Conservation (phyloP, 108 stramenopile genomes). For the Nannochloropsis oceanica region DNA sequence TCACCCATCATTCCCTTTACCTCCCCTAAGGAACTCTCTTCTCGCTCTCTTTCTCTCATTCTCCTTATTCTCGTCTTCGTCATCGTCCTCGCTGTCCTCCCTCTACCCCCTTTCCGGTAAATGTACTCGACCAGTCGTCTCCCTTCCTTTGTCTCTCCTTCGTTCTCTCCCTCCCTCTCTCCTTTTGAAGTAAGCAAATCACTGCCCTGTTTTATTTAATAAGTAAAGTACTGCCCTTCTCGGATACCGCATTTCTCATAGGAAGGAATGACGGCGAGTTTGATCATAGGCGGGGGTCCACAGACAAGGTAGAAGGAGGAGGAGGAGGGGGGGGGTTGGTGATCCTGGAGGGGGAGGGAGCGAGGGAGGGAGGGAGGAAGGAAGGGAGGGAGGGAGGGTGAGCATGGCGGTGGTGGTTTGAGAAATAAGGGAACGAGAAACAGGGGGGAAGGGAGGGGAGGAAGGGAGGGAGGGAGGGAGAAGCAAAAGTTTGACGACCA, state of each 20-base stretch:
- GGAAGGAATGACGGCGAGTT: constrained; percentile 81
- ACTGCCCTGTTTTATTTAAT: too few relatives aligned
- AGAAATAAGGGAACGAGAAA: background rate
- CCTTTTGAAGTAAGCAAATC: too few relatives aligned
- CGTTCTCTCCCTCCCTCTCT: too few relatives aligned
- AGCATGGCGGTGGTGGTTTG: background rate
- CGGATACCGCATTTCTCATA: constrained; percentile 69
- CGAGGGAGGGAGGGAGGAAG: background rate
- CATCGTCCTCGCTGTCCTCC: too few relatives aligned
- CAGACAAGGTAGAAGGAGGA: constrained; percentile 91
- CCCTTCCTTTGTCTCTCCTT: too few relatives aligned
- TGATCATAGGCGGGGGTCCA: constrained; percentile 97
- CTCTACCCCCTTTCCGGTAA: too few relatives aligned
- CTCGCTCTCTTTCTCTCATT: too few relatives aligned
- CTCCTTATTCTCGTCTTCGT: too few relatives aligned
- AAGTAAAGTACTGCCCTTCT: constrained; percentile 37
- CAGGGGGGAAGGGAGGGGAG: background rate
- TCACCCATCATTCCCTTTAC: too few relatives aligned
- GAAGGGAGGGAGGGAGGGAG: background rate
- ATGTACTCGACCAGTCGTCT: too few relatives aligned
- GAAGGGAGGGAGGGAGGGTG: background rate
- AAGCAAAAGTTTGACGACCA: background rate
- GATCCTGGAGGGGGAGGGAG: background rate
- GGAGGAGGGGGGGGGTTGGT: constrained; percentile 65
- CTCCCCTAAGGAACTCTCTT: too few relatives aligned